Evolutionary conservation across 306 rosid species (phyloP).

Genomic region (Vicia sativa): DNA sequence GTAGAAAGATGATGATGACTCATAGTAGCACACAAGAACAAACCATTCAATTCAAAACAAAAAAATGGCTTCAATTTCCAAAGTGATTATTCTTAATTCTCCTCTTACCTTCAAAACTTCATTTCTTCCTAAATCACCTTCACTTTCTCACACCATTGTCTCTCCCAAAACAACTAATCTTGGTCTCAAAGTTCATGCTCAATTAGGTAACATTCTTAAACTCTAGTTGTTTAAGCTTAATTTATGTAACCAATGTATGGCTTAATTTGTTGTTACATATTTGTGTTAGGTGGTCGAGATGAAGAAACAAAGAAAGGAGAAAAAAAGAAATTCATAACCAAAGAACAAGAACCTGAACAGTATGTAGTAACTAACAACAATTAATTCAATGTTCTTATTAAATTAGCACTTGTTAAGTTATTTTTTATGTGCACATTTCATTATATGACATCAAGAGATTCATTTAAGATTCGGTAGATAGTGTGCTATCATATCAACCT

Average conservation of each 20-base stretch:
- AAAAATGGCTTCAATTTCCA: constrained; percentile 72
- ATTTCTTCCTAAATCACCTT: constrained; percentile 45
- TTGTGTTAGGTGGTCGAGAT: constrained; percentile 69
- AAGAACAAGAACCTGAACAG: constrained; percentile 94
- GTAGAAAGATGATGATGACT: constrained; percentile 30
- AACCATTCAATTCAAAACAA: constrained; percentile 18
- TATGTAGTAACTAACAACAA: constrained; percentile 21
- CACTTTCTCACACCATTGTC: constrained; percentile 33
- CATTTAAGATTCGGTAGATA: too few species aligned
- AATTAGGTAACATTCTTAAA: constrained; percentile 52
- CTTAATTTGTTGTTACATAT: neutral
- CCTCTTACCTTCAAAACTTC: constrained; percentile 52
- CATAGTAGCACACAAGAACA: neutral
- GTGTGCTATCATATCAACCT: too few species aligned
- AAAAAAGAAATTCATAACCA: constrained; percentile 87
- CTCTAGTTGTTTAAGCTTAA: neutral
- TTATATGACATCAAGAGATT: too few species aligned
- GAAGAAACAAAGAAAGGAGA: constrained; percentile 63
- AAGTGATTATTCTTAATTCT: constrained; percentile 56
- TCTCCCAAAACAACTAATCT: constrained; percentile 42
- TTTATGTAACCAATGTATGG: neutral
- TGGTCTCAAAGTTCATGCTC: constrained; percentile 64
- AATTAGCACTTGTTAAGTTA: too few species aligned
- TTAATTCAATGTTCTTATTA: neutral
- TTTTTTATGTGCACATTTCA: too few species aligned